phyloP scores from a whole-genome alignment of 2,329 filamentous ascomycete species.

The Metarhizium humberi region DNA sequence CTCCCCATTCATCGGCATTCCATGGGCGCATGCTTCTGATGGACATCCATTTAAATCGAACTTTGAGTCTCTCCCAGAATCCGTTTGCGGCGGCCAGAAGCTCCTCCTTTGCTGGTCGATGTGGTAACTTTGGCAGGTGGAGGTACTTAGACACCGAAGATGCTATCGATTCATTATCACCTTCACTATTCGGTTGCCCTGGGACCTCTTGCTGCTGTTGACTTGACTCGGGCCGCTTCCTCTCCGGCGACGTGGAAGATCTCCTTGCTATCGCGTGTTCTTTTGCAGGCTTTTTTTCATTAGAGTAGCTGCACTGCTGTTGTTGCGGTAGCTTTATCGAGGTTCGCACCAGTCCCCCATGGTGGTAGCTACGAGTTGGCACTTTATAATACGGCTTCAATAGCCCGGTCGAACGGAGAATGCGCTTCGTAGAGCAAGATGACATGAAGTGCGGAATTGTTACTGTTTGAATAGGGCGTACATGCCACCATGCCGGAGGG shows the following conservation, averaged over 20 bases:
- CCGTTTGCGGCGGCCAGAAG: conserved; percentile 83
- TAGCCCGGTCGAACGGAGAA: background rate
- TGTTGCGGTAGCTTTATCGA: background rate
- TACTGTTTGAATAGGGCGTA: background rate
- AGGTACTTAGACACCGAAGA: conserved; percentile 50
- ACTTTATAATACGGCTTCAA: background rate
- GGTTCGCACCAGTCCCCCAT: background rate
- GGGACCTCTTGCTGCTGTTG: background rate
- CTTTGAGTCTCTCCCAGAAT: conserved; percentile 82
- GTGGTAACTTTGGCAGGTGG: conserved; percentile 60
- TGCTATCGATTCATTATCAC: conserved; percentile 32
- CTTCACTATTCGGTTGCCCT: conserved; percentile 7
- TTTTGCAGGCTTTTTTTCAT: background rate
- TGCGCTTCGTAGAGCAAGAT: background rate
- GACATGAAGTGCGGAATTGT: background rate
- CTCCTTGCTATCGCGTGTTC: background rate
- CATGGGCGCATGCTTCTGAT: conserved; percentile 90
- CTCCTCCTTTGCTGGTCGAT: conserved; percentile 89
- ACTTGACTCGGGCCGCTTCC: background rate
- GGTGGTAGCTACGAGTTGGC: background rate
- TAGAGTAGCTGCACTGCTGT: background rate
- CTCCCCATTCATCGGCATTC: conserved; percentile 93
- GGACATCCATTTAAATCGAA: conserved; percentile 96
- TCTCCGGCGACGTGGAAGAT: background rate
- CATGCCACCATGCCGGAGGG: background rate